Conservation (phyloP, 768 basidiomycete genomes). For the Gloeophyllum trabeum region DNA sequence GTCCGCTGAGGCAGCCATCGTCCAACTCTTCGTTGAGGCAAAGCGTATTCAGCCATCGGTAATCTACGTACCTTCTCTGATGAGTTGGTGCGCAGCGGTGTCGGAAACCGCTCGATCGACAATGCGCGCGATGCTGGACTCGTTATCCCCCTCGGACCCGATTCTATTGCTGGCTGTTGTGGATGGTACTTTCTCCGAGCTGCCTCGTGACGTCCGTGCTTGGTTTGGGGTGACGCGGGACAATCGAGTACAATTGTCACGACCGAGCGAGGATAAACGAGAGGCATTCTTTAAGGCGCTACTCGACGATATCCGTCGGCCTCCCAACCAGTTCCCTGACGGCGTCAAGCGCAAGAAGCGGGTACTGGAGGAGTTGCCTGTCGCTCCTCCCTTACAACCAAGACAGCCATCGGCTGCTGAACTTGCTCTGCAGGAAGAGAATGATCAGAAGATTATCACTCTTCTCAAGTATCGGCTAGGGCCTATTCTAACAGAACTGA, state of each 20-base stretch:
- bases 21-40: constrained; percentile 93
- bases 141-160: constrained; percentile 84
- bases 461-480: constrained; percentile 86
- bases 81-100: constrained; percentile 78
- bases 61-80: constrained; percentile 85
- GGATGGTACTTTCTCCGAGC: constrained; percentile 57
- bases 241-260: constrained; percentile 55
- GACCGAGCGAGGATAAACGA: constrained; percentile 47
- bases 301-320: constrained; percentile 54
- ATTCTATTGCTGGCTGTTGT: constrained; percentile 86
- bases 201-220: constrained; percentile 73
- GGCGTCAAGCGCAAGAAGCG: constrained; percentile 77
- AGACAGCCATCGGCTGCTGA: constrained; percentile 74
- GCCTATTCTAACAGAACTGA: constrained; percentile 78
- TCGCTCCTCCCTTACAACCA: constrained; percentile 87
- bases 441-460: constrained; percentile 67
- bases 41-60: constrained; percentile 96
- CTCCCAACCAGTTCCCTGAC: constrained; percentile 85
- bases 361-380: constrained; percentile 72
- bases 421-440: constrained; percentile 72
- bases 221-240: constrained; percentile 84
- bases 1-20: constrained; percentile 87
- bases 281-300: constrained; percentile 67
- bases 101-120: constrained; percentile 79
- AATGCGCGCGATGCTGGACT: constrained; percentile 84